These are phyloP conservation scores for Cryphonectria nitschkei DNA, from an alignment of 2,329 filamentous ascomycete species.

Conservation along the genomic window DNA sequence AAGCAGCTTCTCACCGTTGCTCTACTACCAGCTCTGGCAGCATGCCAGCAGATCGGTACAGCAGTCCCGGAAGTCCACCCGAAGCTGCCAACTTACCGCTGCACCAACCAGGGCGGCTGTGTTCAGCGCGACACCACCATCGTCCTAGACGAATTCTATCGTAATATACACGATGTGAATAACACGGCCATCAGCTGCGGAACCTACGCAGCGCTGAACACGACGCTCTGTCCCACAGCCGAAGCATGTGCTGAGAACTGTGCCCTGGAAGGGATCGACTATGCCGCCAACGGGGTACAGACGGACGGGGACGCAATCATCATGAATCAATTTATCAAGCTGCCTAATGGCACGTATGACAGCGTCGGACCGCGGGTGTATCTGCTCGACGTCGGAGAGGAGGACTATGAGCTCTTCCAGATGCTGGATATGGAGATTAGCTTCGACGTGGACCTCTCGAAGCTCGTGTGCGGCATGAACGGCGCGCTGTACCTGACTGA, in stretches of 20 bases:
- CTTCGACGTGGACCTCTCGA: slow-evolving; percentile 68
- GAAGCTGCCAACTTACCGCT: slow-evolving; percentile 15
- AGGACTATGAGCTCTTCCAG: slow-evolving; percentile 61
- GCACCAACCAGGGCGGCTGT: slow-evolving; percentile 13
- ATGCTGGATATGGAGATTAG: slow-evolving; percentile 64
- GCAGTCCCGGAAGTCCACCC: slow-evolving; percentile 11
- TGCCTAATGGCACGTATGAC: slow-evolving; percentile 7
- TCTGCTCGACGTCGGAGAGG: slow-evolving; percentile 55
- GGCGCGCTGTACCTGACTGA: slow-evolving; percentile 66
- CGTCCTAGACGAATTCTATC: slow-evolving; percentile 22
- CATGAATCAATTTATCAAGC: slow-evolving; percentile 20
- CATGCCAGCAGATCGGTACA: slow-evolving; percentile 15
- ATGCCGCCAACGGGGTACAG: slow-evolving; percentile 14
- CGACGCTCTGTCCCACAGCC: slow-evolving; percentile 13
- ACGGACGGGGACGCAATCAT: slow-evolving; percentile 13
- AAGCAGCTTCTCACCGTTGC: neutral
- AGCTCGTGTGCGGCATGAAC: slow-evolving; percentile 67
- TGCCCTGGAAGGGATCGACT: slow-evolving; percentile 18
- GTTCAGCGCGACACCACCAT: slow-evolving; percentile 10
- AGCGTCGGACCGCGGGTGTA: slow-evolving; percentile 52
- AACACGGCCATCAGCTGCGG: slow-evolving; percentile 19
- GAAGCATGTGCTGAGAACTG: slow-evolving; percentile 17
- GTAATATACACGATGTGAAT: slow-evolving; percentile 19
- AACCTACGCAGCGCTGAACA: slow-evolving; percentile 9
- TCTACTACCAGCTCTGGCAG: slow-evolving; percentile 1